Conservation (phyloP, 23 red algal species). For the Gracilariopsis chorda region DNA sequence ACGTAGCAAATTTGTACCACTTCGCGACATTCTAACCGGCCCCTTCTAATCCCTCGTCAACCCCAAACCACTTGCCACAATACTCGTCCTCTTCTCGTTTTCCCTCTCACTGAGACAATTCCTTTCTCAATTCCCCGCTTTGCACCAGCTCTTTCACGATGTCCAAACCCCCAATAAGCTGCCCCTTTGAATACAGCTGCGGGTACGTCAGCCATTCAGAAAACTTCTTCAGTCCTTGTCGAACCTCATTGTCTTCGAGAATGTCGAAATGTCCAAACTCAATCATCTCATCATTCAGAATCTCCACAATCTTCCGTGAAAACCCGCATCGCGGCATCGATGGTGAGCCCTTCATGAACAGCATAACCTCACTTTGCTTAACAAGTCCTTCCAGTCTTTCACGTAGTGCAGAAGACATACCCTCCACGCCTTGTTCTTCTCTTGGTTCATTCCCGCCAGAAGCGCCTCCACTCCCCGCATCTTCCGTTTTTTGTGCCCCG, state of each 20-base stretch:
- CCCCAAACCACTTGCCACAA: too few species aligned
- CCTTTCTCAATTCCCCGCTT: slow-evolving; percentile 51
- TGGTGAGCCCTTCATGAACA: slow-evolving; percentile 98
- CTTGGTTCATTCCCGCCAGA: background rate
- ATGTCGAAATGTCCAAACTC: slow-evolving; percentile 86
- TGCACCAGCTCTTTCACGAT: slow-evolving; percentile 71
- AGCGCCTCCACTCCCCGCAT: background rate
- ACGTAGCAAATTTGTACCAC: too few species aligned
- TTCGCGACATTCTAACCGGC: too few species aligned
- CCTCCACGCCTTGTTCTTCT: background rate
- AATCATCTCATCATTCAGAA: slow-evolving; percentile 54
- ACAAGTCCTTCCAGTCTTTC: slow-evolving; percentile 52
- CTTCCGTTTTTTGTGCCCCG: background rate
- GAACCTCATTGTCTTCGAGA: slow-evolving; percentile 70
- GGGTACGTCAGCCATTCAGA: slow-evolving; percentile 95
- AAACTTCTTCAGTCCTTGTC: slow-evolving; percentile 67
- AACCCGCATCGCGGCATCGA: slow-evolving; percentile 79
- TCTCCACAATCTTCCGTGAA: slow-evolving; percentile 62
- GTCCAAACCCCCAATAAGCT: slow-evolving; percentile 90
- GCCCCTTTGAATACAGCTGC: slow-evolving; percentile 87
- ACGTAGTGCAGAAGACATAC: background rate
- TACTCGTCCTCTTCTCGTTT: too few species aligned
- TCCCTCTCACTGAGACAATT: background rate
- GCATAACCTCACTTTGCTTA: slow-evolving; percentile 46
- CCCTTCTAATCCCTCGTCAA: too few species aligned